Base-by-base conservation (phyloP, 1,139 yeast genomes). In the Protomyces lactucae-debilis region DNA sequence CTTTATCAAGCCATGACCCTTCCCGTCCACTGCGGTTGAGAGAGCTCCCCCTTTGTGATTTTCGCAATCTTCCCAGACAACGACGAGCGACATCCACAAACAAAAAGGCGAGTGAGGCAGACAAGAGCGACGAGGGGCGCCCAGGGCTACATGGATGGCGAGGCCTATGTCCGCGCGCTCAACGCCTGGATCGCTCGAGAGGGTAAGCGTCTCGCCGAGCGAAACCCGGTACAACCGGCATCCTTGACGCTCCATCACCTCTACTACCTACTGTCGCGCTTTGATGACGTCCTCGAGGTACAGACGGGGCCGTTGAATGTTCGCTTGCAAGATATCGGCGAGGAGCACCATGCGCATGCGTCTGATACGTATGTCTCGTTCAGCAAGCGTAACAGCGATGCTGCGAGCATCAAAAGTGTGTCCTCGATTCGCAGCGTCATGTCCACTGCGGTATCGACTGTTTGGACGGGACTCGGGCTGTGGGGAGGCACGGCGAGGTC, bases 241-340 rank as follows among this genome's bases (percentile, higher is more conserved):
- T 51, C 52, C n/a, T 52, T 59, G 16, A 83, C 87, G 36, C 75
- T 84, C 35, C 89, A 85, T 71, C 89, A 85, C 72, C 76, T 85
- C 43, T 85, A 83, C 72, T 85, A 81, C 71, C 76, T 85, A 37
- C 73, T 83, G 21, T 87, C 85, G 55, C 77, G 83, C 65, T 83
- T 85, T 60, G 85, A 83, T 66, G 80, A 79, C 35, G 48, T 43
- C 23, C 76, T 84, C 3, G 78, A 81, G 0, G 77, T 85, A 35
- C 80, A 80, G 43, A 84, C 85, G n/a, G 89, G 89, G 0, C 87
- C 88, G 1, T 76, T 85, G 71, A 83, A 82, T 70, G 77, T 85
- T 63, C 78, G 86, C 68, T 74, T 85, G 40, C 87, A 85, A 69
- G 82, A 78, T 67, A 84, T 85, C 3, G 83, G 81, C 71, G 82